phyloP scores from a whole-genome alignment of 345 rosid genomes.

The Dimocarpus longan region DNA sequence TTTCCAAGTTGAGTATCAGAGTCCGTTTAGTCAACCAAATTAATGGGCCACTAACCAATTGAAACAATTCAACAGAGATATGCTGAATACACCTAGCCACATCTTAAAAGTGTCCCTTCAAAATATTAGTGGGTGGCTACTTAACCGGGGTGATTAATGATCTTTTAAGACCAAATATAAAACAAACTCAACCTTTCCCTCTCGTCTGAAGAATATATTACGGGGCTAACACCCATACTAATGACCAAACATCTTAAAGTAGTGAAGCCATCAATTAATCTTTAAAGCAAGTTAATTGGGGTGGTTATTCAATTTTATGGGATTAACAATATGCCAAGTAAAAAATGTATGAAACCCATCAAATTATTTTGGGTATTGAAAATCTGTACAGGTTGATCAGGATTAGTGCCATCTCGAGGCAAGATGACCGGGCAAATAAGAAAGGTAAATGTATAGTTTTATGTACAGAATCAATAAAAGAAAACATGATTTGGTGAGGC shows the following conservation, averaged over 20 bases:
- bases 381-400: conserved; percentile 30
- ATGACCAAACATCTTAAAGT: background rate
- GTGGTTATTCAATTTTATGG: background rate
- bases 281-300: background rate
- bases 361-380: conserved; percentile 17
- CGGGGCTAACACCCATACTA: too few species aligned
- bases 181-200: too few species aligned
- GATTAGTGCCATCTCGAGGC: conserved; percentile 36
- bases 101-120: too few species aligned
- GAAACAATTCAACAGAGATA: too few species aligned
- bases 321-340: background rate
- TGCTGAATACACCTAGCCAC: too few species aligned
- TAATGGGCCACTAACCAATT: too few species aligned
- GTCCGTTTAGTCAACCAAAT: too few species aligned
- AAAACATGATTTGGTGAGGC: conserved; percentile 5
- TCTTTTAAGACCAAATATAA: too few species aligned
- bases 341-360: conserved; percentile 12
- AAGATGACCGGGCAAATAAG: background rate
- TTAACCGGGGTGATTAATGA: too few species aligned
- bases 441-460: conserved; percentile 7
- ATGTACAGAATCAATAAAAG: conserved; percentile 33
- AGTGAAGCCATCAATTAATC: background rate
- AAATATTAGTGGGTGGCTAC: too few species aligned
- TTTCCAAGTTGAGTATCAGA: too few species aligned
- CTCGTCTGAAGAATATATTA: too few species aligned